These are phyloP conservation scores for Umbelopsis vinacea DNA, from an alignment of 192 early-diverging fungal species.

Conservation along the genomic window DNA sequence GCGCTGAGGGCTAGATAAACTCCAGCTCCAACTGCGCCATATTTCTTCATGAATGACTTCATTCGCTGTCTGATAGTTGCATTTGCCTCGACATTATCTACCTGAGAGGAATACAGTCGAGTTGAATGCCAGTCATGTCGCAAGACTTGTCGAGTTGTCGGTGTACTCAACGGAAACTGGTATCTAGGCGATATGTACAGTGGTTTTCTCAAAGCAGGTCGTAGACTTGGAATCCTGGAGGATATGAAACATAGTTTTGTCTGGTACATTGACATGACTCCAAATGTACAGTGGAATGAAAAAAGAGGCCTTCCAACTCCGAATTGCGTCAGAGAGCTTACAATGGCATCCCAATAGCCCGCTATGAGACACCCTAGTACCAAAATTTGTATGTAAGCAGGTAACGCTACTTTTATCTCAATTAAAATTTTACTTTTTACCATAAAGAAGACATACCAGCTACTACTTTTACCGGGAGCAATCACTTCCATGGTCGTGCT, in stretches of 20 bases:
- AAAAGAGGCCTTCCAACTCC: too few relatives aligned
- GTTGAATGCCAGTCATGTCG: neutral
- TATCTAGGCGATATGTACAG: neutral
- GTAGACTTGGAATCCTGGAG: neutral
- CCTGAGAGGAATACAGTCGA: neutral
- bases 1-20: slow-evolving; percentile 53
- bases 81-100: neutral
- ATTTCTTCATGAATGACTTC: slow-evolving; percentile 52
- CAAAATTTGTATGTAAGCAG: too few relatives aligned
- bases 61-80: slow-evolving; percentile 19
- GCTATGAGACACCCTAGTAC: too few relatives aligned
- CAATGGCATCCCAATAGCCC: too few relatives aligned
- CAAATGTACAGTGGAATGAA: neutral
- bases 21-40: slow-evolving; percentile 51
- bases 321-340: too few relatives aligned
- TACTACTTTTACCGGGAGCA: too few relatives aligned
- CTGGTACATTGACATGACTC: neutral
- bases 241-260: neutral
- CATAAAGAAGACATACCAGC: too few relatives aligned
- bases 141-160: neutral
- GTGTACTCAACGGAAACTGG: neutral
- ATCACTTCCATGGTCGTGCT: too few relatives aligned
- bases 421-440: too few relatives aligned
- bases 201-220: neutral
- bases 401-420: too few relatives aligned